Evolutionary conservation across 805 yeast genomes (phyloP), one percentile per base, ranked within the genome.

Genomic region (Teunomyces kruisii): DNA sequence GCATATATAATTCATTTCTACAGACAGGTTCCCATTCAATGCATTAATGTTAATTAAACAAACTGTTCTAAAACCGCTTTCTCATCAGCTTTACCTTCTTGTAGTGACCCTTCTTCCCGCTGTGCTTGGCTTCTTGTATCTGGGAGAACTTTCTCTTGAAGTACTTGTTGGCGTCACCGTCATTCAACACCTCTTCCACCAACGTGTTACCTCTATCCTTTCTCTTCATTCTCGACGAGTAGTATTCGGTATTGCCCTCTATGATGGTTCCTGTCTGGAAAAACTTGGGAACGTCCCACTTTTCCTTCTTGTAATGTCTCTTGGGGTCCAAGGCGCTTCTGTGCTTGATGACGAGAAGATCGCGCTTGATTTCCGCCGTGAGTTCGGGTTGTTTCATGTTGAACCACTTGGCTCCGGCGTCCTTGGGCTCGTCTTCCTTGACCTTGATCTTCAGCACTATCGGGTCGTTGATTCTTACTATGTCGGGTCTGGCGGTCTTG

Each of bases 241-340:
- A 88, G 64, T 76, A 88, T 61, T 92, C 97, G 1, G 88, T 75
- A 51, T 84, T 81, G 35, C 90, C 92, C 55, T 86, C 94, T 19
- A 91, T 66, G 30, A 94, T 79, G 0, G 97, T 90, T 12, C 99
- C 99, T 55, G 87, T 79, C 47, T 92, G 94, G 62, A 94, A 90
- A 52, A 75, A 80, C 57, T 86, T 88, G 38, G 96, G 92, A 6
- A 76, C 74, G 40, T 74, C 76, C 86, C 90, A 85, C 49, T 82
- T 82, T 47, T 86, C 94, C 62, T 88, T 88, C 67, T 88, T 89
- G 68, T 94, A 94, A 67, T 89, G 96, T 56, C 97, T 79, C 68
- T 94, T 94, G 6, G 97, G 98, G 61, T 94, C 98, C 50, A 94
- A 74, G 8, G 90, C 96, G 45, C 86, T 85, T 66, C 99, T 81